Base-by-base conservation (phyloP, 805 yeast genomes). In the Spathaspora girioi region DNA sequence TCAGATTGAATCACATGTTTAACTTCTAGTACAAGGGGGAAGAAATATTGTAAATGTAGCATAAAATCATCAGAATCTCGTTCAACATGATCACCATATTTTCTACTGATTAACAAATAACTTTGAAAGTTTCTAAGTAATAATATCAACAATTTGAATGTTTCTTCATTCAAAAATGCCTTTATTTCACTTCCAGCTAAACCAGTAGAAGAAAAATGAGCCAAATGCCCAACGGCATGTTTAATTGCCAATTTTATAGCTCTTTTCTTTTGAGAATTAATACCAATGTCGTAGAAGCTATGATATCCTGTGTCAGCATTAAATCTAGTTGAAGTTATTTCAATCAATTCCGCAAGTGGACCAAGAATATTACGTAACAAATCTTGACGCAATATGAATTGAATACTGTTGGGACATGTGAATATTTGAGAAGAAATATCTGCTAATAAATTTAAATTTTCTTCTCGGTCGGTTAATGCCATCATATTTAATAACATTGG, bases 1-100 rank as follows among this genome's bases (percentile, higher is more conserved):
- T 50, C 49, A n/a, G 59, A 50, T 15, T 50, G 50, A 2, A 70
- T 63, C 1, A 79, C 63, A 11, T 67, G 62, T 51, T 72, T 71
- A 2, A 77, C 71, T 14, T 80, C 68, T 32, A 70, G 70, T 42
- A 76, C 68, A 19, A 79, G 55, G 0, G 79, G 74, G 3, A 76
- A 65, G 0, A 83, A 75, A 49, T 75, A 73, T 50, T 77, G 78
- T 47, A 78, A 69, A 56, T 83, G 83, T 1, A 77, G 63, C 17
- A 75, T 70, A 56, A 76, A 83, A 43, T 75, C 80, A 27, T 70
- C 70, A 41, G 73, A 71, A 59, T 86, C 90, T 48, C 72, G 73
- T 50, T 80, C 79, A 29, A 86, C 88, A 67, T 87, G 93, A 7
- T 83, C 85, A 10, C 90, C 93, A 43, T 73, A 73, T 54, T 83